These are phyloP conservation scores for Dissoconium aciculare DNA, from an alignment of 2,329 filamentous ascomycete species.

Conservation along the genomic window DNA sequence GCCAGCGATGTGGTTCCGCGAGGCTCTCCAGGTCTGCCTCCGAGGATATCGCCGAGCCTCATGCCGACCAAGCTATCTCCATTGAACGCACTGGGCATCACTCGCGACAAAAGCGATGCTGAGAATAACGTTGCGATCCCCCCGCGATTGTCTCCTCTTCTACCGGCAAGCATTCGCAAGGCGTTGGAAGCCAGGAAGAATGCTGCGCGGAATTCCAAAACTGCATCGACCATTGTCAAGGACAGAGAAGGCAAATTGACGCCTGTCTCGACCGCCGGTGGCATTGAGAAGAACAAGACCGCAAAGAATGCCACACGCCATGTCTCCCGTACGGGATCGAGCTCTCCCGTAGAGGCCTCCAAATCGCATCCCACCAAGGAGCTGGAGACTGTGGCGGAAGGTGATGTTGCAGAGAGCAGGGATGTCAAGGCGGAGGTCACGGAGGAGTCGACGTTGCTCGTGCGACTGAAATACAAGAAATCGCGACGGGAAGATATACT, in stretches of 20 bases:
- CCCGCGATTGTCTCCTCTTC: constrained; percentile 41
- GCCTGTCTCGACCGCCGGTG: constrained; percentile 8
- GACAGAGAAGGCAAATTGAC: constrained; percentile 13
- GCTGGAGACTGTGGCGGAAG: constrained; percentile 6
- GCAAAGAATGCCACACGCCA: constrained; percentile 16
- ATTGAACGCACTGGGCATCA: constrained; percentile 6
- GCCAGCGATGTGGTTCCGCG: constrained; percentile 1
- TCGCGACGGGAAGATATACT: constrained; percentile 12
- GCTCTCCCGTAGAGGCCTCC: constrained; percentile 16
- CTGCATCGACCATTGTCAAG: constrained; percentile 13
- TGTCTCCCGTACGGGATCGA: constrained; percentile 17
- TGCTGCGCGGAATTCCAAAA: too few relatives aligned
- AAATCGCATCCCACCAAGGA: constrained; percentile 3
- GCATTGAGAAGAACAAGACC: constrained; percentile 15
- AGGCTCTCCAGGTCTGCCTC: constrained; percentile 10
- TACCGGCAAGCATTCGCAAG: constrained; percentile 41
- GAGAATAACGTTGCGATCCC: constrained; percentile 29
- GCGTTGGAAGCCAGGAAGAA: constrained; percentile 31
- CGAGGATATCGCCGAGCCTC: constrained; percentile 8
- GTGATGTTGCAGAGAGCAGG: constrained; percentile 11
- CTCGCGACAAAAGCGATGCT: constrained; percentile 11
- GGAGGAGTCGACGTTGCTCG: constrained; percentile 9
- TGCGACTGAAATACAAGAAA: constrained; percentile 20
- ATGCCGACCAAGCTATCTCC: constrained; percentile 13
- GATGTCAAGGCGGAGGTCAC: constrained; percentile 4